Percentiles rank a stretch among this genome's conserved stretches.
Conservation (phyloP, 106 monocot genomes). For the Hemerocallis citrina region DNA sequence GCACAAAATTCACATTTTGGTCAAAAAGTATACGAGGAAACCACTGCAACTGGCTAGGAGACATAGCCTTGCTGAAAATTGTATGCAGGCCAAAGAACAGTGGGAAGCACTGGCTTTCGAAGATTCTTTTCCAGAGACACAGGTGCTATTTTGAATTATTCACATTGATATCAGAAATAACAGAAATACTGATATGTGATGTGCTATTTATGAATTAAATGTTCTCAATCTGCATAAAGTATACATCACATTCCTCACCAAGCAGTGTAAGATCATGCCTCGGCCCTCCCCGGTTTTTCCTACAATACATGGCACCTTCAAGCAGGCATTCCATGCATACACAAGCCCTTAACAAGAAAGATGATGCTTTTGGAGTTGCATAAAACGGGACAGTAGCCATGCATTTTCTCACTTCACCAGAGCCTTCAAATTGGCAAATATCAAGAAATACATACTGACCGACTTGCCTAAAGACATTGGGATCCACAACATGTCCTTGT, state of each 20-base stretch:
- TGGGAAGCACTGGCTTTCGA: not conserved
- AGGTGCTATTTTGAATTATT: too few species aligned
- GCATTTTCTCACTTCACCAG: constrained; percentile 29
- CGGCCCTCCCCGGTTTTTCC: constrained; percentile 31
- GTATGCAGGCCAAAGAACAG: not conserved
- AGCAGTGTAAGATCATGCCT: constrained; percentile 26
- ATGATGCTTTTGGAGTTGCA: constrained; percentile 40
- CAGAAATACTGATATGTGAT: too few species aligned
- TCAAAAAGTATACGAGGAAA: too few species aligned
- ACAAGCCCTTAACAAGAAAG: constrained; percentile 48
- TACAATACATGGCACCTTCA: constrained; percentile 4
- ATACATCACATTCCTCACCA: constrained; percentile 35
- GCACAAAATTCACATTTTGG: too few species aligned
- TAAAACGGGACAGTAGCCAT: constrained; percentile 40
- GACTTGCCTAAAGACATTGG: constrained; percentile 32
- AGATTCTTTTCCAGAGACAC: constrained; percentile 1
- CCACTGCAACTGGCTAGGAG: too few species aligned
- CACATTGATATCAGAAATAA: too few species aligned
- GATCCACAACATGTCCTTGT: constrained; percentile 47
- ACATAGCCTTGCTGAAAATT: too few species aligned
- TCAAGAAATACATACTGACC: constrained; percentile 50
- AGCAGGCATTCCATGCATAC: constrained; percentile 45
- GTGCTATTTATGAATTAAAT: too few species aligned
- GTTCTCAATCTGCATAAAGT: constrained; percentile 25
- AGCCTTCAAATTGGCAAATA: constrained; percentile 31